phyloP scores from a whole-genome alignment of 768 basidiomycete species.

The Leccinum sublutescens region DNA sequence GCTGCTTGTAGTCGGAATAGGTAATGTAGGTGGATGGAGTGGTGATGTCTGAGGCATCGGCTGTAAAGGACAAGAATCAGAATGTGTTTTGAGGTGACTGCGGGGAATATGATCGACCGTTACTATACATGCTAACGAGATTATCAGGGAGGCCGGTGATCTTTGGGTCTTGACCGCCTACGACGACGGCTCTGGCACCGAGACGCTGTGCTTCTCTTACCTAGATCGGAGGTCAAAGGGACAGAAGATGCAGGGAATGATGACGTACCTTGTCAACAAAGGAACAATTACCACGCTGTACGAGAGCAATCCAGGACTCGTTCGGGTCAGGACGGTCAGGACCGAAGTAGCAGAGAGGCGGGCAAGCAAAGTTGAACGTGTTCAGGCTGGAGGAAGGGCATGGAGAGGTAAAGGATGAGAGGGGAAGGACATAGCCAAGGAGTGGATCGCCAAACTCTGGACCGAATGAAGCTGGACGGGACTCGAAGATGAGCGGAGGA shows the following conservation, averaged over 20 bases:
- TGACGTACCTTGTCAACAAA: conserved; percentile 79
- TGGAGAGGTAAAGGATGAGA: conserved; percentile 58
- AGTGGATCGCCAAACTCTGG: conserved; percentile 65
- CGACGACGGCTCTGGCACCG: conserved; percentile 87
- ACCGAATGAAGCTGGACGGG: conserved; percentile 76
- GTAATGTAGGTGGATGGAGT: conserved; percentile 90
- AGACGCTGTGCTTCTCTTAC: conserved; percentile 61
- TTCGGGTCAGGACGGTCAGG: conserved; percentile 53
- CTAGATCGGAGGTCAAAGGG: conserved; percentile 10
- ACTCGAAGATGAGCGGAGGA: conserved; percentile 67
- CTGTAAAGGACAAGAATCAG: conserved; percentile 37
- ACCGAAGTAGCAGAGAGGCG: conserved; percentile 59
- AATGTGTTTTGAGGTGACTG: conserved; percentile 3
- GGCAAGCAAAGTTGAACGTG: conserved; percentile 58
- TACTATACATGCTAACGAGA: conserved; percentile 90
- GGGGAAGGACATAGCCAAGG: conserved; percentile 68
- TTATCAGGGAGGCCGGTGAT: conserved; percentile 67
- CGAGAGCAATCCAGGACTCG: conserved; percentile 87
- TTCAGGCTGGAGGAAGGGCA: conserved; percentile 36
- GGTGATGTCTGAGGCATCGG: conserved; percentile 79
- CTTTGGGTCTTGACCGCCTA: conserved; percentile 78
- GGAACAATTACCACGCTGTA: conserved; percentile 86
- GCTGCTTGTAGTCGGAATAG: conserved; percentile 71
- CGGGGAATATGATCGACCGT: conserved; percentile 57
- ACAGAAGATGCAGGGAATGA: conserved; percentile 26